Percentiles rank a stretch among this genome's conserved stretches.
phyloP scores from a whole-genome alignment of 306 rosid genomes.

The Geum urbanum region DNA sequence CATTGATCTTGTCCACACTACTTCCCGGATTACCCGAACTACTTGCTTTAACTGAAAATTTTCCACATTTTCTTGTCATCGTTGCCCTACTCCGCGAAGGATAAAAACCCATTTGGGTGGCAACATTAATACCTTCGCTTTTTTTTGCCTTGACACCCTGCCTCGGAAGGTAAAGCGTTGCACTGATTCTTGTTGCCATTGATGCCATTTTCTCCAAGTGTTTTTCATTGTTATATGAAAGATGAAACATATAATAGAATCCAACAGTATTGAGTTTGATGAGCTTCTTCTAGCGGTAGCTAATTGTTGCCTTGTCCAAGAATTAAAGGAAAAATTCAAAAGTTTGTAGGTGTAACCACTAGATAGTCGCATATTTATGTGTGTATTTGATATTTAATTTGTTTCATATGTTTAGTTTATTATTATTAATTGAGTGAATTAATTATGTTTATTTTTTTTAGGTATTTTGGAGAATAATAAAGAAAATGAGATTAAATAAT shows the following conservation, averaged over 20 bases:
- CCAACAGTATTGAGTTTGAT: constrained; percentile 7
- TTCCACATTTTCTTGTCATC: constrained; percentile 8
- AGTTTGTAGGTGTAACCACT: constrained; percentile 35
- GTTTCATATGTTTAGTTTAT: no score
- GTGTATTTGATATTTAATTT: no score
- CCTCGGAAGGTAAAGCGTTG: constrained; percentile 15
- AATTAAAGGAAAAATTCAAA: background rate
- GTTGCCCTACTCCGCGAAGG: constrained; percentile 6
- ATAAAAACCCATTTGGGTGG: background rate
- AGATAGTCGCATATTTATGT: no score
- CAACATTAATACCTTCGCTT: constrained; percentile 5
- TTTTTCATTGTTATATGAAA: constrained; percentile 10
- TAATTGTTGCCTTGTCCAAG: constrained; percentile 11
- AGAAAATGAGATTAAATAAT: no score
- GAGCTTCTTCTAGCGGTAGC: constrained; percentile 17
- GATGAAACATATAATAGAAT: background rate
- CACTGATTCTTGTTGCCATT: constrained; percentile 40
- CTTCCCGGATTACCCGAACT: constrained; percentile 7
- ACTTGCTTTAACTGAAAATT: constrained; percentile 25
- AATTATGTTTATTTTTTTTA: no score
- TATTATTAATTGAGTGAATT: no score
- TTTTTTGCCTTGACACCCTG: constrained; percentile 20
- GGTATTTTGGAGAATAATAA: no score
- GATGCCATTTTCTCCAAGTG: constrained; percentile 12
- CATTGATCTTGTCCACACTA: constrained; percentile 35